phyloP scores from a whole-genome alignment of 768 basidiomycete species.

The Postia placenta region DNA sequence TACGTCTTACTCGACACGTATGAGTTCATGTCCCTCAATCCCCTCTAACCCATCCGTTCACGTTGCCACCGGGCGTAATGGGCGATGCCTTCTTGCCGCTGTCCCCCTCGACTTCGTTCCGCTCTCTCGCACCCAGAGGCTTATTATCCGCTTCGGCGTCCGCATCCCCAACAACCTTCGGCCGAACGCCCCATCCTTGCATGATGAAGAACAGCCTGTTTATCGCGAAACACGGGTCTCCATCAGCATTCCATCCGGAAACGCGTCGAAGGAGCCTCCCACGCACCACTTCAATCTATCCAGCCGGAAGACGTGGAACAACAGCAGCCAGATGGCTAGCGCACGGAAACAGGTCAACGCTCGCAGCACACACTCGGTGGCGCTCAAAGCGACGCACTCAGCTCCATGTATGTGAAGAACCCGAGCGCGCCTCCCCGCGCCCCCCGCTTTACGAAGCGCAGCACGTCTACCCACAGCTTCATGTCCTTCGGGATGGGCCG shows the following conservation, averaged over 20 bases:
- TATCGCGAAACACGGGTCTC: neutral
- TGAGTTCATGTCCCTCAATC: too few species aligned
- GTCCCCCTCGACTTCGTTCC: neutral
- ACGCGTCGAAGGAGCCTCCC: neutral
- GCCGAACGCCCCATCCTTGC: slow-evolving; percentile 42
- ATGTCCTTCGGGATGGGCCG: slow-evolving; percentile 41
- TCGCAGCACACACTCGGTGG: neutral
- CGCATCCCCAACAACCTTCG: neutral
- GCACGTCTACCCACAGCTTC: slow-evolving; percentile 51
- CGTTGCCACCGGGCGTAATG: neutral
- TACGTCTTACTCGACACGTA: neutral
- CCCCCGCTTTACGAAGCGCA: slow-evolving; percentile 45
- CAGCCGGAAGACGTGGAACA: slow-evolving; percentile 40
- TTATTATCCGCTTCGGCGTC: neutral
- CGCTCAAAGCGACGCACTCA: slow-evolving; percentile 31
- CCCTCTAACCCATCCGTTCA: neutral
- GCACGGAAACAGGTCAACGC: neutral
- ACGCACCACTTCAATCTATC: slow-evolving; percentile 39
- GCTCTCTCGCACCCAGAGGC: neutral
- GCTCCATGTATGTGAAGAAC: slow-evolving; percentile 54
- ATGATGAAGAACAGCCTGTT: slow-evolving; percentile 41
- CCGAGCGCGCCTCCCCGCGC: slow-evolving; percentile 41
- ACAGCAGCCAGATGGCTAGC: slow-evolving; percentile 34
- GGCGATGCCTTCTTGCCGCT: neutral
- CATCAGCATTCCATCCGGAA: neutral